Base-by-base conservation (phyloP, 441 rosid species). In the Mallotus japonicus region DNA sequence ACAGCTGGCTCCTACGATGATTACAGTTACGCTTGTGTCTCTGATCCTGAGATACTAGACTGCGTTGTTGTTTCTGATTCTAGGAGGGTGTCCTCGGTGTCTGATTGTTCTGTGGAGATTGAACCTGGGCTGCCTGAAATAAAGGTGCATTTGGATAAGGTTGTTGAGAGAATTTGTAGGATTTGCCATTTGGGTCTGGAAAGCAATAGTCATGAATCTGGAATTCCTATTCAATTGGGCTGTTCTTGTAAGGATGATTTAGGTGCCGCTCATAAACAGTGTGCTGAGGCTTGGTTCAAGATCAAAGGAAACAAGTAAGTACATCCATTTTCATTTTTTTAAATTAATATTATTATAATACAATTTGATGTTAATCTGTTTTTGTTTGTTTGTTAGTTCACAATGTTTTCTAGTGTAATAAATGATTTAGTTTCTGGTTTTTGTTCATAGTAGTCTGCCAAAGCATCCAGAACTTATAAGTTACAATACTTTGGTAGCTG, bases 251-350 rank as follows among this genome's bases (percentile, higher is more conserved):
- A 92, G 77, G 84, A 80, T 37, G 99, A 95, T 86, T 83, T 95
- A 74, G 97, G 93, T 72, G 86, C 91, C 85, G 99, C 97, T 72
- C 99, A 95, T 81, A 91, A 82, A 85, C 87, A 85, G 54, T 95
- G 98, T 72, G 99, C 98, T 16, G 98, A 95, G 67, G 85, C 95
- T 61, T 95, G 99, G 99, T 92, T 95, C 87, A 90, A 92, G 85
- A 96, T 93, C 76, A 96, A 78, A 80, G 99, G 99, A 79, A 90
- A 93, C 82, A 89, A 83, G 96, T 87, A 65, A 87, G 88, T 83
- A n/a, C 65, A 37, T 58, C 5, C 6, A 37, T 37, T 47, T 6
- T 71, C 42, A 9, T 6, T 22, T 47, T 6, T 62, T 3, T 47
- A 4, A 4, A 9, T n/a, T 44, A 24, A 46, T 37, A n/a, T 57